phyloP scores from a whole-genome alignment of 208 protist species.

The Naegleria fowleri region DNA sequence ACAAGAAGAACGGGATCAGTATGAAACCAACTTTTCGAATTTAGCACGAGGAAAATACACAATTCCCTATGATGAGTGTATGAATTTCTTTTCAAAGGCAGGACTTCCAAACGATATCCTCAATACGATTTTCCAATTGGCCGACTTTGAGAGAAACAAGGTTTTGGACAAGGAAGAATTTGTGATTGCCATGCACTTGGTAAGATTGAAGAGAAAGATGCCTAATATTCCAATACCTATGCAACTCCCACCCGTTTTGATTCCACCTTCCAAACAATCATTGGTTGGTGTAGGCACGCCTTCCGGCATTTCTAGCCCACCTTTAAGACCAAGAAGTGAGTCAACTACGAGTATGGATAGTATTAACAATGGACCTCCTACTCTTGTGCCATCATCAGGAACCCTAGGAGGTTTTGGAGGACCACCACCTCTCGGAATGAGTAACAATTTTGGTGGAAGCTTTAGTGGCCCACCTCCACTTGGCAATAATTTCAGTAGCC shows the following conservation, averaged over 20 bases:
- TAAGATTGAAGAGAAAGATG: conserved; percentile 16
- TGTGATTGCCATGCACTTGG: conserved; percentile 12
- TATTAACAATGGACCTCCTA: neutral
- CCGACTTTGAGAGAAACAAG: conserved; percentile 17
- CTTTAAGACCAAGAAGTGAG: neutral
- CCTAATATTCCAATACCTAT: neutral
- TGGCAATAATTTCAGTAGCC: neutral
- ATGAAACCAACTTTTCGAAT: neutral
- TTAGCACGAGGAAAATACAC: neutral
- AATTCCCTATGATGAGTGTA: neutral
- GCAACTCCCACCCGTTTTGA: neutral
- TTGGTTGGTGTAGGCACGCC: neutral
- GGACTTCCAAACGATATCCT: neutral
- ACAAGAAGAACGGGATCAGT: neutral
- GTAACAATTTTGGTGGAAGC: neutral
- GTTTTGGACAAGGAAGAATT: conserved; percentile 15
- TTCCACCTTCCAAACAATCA: neutral
- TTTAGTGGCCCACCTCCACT: neutral
- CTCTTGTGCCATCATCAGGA: neutral
- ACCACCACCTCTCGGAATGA: neutral
- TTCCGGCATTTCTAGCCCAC: neutral
- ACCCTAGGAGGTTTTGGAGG: neutral
- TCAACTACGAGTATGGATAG: neutral
- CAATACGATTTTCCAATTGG: neutral
- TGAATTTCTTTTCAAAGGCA: neutral